A percentile compares a stretch with the other conserved stretches of the same genome.
Evolutionary conservation across 2,329 filamentous ascomycete species (phyloP).

Genomic region (Fusarium sp.): DNA sequence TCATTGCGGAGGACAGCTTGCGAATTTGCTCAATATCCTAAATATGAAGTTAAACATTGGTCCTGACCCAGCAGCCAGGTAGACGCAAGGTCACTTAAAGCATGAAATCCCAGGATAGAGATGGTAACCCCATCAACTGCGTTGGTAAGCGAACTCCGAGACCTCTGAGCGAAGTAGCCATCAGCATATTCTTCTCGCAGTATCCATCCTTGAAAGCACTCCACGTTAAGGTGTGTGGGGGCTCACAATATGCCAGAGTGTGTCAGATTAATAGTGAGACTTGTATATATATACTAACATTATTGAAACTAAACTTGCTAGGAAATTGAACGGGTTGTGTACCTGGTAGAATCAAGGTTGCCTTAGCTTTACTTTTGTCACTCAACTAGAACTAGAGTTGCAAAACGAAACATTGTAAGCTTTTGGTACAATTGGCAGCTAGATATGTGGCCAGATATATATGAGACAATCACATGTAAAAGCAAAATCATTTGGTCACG

Average conservation of each 20-base stretch:
- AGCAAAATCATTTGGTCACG: neutral
- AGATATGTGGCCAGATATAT: neutral
- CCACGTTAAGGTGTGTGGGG: neutral
- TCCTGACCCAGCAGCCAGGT: neutral
- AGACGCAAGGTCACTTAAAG: neutral
- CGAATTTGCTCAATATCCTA: neutral
- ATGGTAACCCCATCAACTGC: neutral
- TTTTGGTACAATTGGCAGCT: neutral
- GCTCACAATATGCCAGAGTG: neutral
- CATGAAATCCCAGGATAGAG: neutral
- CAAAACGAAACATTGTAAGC: neutral
- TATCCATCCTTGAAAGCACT: neutral
- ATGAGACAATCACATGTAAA: neutral
- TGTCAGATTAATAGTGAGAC: neutral
- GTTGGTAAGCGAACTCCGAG: neutral
- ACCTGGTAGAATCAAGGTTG: neutral
- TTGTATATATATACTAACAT: neutral
- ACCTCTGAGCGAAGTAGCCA: neutral
- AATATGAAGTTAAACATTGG: neutral
- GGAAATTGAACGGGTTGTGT: neutral
- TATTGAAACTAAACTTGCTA: neutral
- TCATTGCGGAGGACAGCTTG: neutral
- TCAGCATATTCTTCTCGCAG: neutral
- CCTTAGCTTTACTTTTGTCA: neutral
- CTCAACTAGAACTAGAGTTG: neutral